Evolutionary conservation across 176 grass and related monocot species (phyloP).

Genomic region (Saccharum officinarum): DNA sequence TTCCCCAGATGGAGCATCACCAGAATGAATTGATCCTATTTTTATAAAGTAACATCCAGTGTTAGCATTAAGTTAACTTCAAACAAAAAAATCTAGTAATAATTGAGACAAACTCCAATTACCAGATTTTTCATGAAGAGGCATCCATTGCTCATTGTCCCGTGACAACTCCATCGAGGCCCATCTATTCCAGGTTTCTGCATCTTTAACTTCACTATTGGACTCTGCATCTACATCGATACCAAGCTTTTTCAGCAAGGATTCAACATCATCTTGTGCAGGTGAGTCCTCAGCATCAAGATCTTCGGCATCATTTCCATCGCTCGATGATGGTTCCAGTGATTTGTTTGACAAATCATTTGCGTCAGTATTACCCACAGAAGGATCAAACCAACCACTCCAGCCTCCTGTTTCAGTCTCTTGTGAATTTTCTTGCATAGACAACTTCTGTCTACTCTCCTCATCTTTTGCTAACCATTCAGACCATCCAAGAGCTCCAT

Average conservation of each 20-base stretch:
- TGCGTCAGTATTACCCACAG: conserved; percentile 37
- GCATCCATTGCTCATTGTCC: conserved; percentile 88
- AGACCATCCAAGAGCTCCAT: conserved; percentile 90
- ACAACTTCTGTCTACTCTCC: conserved; percentile 57
- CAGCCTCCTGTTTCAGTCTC: conserved; percentile 71
- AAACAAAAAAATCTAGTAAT: conserved; percentile 36
- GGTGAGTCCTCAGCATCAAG: conserved; percentile 54
- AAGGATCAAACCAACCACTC: conserved; percentile 97
- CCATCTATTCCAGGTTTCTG: conserved; percentile 97
- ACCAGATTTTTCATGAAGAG: conserved; percentile 79
- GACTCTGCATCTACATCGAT: conserved; percentile 82
- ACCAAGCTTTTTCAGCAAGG: conserved; percentile 88
- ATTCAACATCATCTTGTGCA: conserved; percentile 77
- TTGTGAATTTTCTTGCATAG: conserved; percentile 58
- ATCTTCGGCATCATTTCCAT: conserved; percentile 54
- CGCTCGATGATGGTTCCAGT: conserved; percentile 35
- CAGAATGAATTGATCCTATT: conserved; percentile 35
- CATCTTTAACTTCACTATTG: conserved; percentile 86
- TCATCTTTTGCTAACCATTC: conserved; percentile 91
- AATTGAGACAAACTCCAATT: conserved; percentile 13
- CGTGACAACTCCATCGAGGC: conserved; percentile 71
- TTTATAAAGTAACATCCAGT: conserved; percentile 30
- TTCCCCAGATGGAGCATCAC: conserved; percentile 52
- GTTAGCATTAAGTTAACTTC: conserved; percentile 28
- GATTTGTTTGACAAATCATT: conserved; percentile 32